Evolutionary conservation across 2,329 filamentous ascomycete genomes (phyloP).

Genomic region (Fusarium sp.): DNA sequence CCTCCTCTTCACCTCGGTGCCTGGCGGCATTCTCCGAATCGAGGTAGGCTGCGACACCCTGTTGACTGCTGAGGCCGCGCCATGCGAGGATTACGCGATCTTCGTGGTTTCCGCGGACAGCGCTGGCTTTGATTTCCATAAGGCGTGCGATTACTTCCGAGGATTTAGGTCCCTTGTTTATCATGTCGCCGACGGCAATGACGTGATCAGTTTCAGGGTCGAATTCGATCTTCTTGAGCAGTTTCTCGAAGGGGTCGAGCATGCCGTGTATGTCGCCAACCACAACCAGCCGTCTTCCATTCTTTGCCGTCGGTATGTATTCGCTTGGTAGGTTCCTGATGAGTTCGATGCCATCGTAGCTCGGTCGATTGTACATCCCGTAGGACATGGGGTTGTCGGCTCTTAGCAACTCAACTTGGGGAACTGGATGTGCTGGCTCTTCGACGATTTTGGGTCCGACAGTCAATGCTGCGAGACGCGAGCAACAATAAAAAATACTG

Average conservation of each 20-base stretch:
- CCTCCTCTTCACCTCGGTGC: constrained; percentile 52
- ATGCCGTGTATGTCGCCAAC: constrained; percentile 96
- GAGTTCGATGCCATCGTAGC: constrained; percentile 50
- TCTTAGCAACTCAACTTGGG: constrained; percentile 34
- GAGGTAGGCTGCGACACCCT: constrained; percentile 46
- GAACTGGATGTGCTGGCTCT: constrained; percentile 5
- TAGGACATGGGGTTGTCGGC: constrained; percentile 56
- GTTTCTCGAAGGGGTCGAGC: constrained; percentile 70
- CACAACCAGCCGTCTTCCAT: constrained; percentile 75
- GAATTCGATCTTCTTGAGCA: constrained; percentile 77
- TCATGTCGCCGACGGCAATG: constrained; percentile 80
- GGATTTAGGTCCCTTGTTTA: constrained; percentile 90
- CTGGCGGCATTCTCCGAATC: constrained; percentile 40
- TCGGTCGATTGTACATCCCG: constrained; percentile 54
- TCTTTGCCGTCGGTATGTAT: constrained; percentile 50
- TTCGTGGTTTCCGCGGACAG: constrained; percentile 93
- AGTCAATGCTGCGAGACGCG: constrained; percentile 48
- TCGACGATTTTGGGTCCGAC: constrained; percentile 21
- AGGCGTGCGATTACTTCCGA: constrained; percentile 80
- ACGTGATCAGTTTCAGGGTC: constrained; percentile 72
- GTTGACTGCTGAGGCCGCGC: constrained; percentile 43
- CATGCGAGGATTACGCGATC: constrained; percentile 81
- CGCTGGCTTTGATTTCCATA: constrained; percentile 78
- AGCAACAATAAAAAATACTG: constrained; percentile 51
- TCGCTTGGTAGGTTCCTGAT: constrained; percentile 48